Percentiles rank a stretch among this genome's conserved stretches.
Evolutionary conservation across 306 rosid genomes (phyloP).

Genomic region (Canavalia ensiformis): DNA sequence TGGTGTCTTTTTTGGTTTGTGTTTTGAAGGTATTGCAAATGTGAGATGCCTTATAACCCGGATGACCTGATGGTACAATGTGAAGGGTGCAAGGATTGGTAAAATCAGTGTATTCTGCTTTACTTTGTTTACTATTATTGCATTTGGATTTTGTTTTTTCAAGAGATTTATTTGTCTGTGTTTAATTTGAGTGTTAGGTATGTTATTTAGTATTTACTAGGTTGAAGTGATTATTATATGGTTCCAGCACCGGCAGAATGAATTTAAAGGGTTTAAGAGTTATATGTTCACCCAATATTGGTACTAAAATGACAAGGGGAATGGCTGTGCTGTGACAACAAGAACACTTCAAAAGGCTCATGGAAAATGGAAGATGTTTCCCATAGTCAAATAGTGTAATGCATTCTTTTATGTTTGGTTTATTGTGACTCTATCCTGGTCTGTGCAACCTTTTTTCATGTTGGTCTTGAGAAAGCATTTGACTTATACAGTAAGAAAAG

Average conservation of each 20-base stretch:
- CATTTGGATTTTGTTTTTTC: not conserved
- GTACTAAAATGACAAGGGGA: not conserved
- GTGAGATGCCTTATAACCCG: conserved; percentile 91
- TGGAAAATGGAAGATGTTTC: conserved; percentile 18
- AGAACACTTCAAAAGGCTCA: not conserved
- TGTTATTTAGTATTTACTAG: not conserved
- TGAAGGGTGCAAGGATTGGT: conserved; percentile 90
- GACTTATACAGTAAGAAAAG: not conserved
- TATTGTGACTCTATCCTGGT: conserved; percentile 22
- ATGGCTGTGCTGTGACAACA: not conserved
- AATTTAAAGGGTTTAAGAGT: not conserved
- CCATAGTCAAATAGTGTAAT: not conserved
- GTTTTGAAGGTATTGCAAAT: conserved; percentile 77
- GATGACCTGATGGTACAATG: conserved; percentile 92
- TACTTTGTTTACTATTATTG: conserved; percentile 23
- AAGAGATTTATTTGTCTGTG: not conserved
- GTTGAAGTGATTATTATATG: not conserved
- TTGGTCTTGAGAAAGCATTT: conserved; percentile 19
- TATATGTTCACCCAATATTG: not conserved
- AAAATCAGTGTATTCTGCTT: conserved; percentile 44
- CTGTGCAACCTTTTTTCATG: not conserved
- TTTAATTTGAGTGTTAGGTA: not conserved
- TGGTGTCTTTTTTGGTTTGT: conserved; percentile 37
- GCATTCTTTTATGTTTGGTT: not conserved
- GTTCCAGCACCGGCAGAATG: conserved; percentile 24